Conservation (phyloP, 2,329 filamentous ascomycete genomes). For the Aspergillus thermomutatus region DNA sequence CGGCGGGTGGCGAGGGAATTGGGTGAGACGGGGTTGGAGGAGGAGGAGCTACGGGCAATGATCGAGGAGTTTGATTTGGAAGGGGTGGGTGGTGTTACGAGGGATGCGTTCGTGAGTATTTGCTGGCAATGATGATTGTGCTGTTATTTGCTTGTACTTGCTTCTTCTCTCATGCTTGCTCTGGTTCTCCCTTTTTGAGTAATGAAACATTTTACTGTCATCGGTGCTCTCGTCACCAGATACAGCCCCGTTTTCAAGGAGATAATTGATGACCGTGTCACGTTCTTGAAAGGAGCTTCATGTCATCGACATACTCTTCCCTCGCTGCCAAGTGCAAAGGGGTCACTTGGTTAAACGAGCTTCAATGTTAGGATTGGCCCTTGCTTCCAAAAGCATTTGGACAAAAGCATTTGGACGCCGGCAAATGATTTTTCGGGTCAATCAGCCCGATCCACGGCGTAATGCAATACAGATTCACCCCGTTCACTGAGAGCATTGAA, state of each 20-base stretch:
- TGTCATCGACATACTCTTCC: too few relatives aligned
- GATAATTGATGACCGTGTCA: too few relatives aligned
- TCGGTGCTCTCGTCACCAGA: not conserved
- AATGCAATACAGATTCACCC: too few relatives aligned
- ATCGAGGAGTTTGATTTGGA: constrained; percentile 97
- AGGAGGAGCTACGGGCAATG: constrained; percentile 91
- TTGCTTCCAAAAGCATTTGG: too few relatives aligned
- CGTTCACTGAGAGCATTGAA: too few relatives aligned
- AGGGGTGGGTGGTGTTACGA: constrained; percentile 72
- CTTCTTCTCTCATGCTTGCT: constrained; percentile 6
- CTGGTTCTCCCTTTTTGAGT: not conserved
- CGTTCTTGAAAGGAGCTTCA: not conserved
- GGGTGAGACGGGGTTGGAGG: constrained; percentile 80
- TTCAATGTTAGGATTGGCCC: too few relatives aligned
- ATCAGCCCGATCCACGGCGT: too few relatives aligned
- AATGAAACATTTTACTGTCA: not conserved
- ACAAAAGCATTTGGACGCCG: too few relatives aligned
- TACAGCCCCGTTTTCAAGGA: not conserved
- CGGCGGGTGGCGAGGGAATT: constrained; percentile 83
- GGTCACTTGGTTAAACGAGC: too few relatives aligned
- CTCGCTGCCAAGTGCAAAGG: too few relatives aligned
- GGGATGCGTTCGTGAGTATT: constrained; percentile 65
- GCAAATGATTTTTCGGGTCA: too few relatives aligned
- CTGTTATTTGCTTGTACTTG: not conserved
- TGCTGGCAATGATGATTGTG: constrained; percentile 50